Evolutionary conservation across 2,329 filamentous ascomycete species (phyloP).

Genomic region (Thelonectria discophora): DNA sequence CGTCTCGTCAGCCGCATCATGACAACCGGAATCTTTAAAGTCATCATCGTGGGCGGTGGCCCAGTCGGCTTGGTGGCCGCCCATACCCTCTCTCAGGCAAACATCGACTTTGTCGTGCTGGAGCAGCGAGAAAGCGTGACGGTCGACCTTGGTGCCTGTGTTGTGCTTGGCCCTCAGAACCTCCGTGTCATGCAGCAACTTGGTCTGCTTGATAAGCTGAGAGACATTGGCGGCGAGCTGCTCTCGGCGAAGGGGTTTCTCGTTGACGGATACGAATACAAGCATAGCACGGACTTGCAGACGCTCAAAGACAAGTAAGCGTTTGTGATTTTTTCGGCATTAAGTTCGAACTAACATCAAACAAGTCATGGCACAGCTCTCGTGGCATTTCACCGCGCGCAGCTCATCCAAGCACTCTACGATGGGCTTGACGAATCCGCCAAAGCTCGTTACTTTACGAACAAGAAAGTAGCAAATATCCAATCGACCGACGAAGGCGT

Average conservation of each 20-base stretch:
- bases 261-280: constrained; percentile 3
- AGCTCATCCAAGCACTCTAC: constrained; percentile 18
- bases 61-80: constrained; percentile 42
- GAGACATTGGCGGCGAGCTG: constrained; percentile 2
- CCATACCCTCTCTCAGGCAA: constrained; percentile 38
- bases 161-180: constrained; percentile 16
- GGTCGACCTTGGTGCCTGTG: constrained; percentile 35
- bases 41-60: constrained; percentile 43
- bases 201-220: constrained; percentile 16
- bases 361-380: constrained; percentile 15
- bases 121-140: constrained; percentile 44
- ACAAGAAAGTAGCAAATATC: constrained; percentile 35
- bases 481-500: constrained; percentile 14
- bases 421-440: constrained; percentile 12
- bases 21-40: constrained; percentile 24
- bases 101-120: constrained; percentile 52
- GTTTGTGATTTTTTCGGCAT: background rate
- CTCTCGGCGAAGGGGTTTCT: constrained; percentile 3
- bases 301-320: constrained; percentile 11
- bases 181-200: constrained; percentile 24
- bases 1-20: background rate
- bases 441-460: constrained; percentile 9
- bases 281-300: background rate
- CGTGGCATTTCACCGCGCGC: constrained; percentile 17
- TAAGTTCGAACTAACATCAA: background rate